Evolutionary conservation across 345 rosid species (phyloP).

Genomic region (Eucalyptus dawsonii): DNA sequence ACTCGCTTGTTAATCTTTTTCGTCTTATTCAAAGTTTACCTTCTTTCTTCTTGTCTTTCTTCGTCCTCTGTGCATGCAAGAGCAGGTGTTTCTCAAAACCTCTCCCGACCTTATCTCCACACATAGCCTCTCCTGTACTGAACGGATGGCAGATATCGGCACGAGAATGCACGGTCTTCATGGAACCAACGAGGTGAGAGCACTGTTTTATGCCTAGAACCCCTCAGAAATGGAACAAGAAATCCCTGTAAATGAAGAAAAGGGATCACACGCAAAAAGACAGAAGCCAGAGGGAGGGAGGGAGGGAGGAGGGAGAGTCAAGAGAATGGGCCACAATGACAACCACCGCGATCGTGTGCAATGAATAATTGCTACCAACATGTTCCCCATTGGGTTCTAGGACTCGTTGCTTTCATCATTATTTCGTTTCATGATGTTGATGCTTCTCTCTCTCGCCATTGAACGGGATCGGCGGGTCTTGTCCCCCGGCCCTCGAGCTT

Average conservation of each 20-base stretch:
- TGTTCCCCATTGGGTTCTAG: background rate
- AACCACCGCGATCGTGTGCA: background rate
- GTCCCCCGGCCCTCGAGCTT: background rate
- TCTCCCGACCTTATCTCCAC: background rate
- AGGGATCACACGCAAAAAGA: background rate
- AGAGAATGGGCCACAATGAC: background rate
- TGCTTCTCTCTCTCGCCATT: background rate
- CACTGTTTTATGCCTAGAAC: background rate
- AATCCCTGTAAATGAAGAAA: background rate
- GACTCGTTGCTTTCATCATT: background rate
- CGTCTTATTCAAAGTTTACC: background rate
- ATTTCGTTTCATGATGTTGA: background rate
- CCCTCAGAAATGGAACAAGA: background rate
- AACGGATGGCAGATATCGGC: background rate
- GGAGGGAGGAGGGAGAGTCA: background rate
- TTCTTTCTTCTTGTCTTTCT: background rate
- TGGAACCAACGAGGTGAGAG: background rate
- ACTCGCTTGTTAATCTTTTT: background rate
- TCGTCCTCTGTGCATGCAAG: background rate
- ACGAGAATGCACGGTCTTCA: background rate
- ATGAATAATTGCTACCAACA: background rate
- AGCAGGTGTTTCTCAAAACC: background rate
- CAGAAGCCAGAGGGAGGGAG: background rate
- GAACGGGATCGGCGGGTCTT: background rate
- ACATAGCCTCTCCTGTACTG: background rate